Evolutionary conservation across 208 protist genomes (phyloP), one percentile per base, ranked within the genome.

Genomic region (Leishmania mexicana): DNA sequence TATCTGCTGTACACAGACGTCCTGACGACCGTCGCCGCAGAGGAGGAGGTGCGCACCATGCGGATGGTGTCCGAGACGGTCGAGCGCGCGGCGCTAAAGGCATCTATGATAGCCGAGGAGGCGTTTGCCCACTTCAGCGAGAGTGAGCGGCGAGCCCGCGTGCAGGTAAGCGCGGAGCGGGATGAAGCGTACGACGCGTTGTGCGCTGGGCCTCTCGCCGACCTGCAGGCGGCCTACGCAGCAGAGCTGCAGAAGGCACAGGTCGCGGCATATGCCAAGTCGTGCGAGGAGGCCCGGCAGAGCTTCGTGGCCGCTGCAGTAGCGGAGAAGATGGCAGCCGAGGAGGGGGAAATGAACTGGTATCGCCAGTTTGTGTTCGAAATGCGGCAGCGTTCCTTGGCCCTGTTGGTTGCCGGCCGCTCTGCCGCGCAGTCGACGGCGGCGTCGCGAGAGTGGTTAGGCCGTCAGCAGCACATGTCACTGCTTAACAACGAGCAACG

Each of bases 1-100:
- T 88, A 89, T 71, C 38, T 91, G 31, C 40, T 81, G 2, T 93
- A 85, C 78, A 76, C 83, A 5, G 85, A 93, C 35, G 57, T 93
- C 62, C 53, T 70, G 38, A 83, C 85, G 49, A 35, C 81, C 19
- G 62, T 40, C 47, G 35, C 68, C 24, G 71, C 83, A 7, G 89
- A 92, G 78, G 81, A 76, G 35, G 77, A 81, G 51, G 78, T 81
- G 51, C 86, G 89, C 4, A 11, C 7, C 49, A 65, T 40, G 53
- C 54, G 85, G 24, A 21, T 54, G 35, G 40, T 35, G 17, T 78
- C 84, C 53, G 85, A 91, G 74, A 42, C 42, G 40, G 47, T 7
- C 24, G n/a, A 53, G 53, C 83, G 65, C 35, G 15, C 35, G n/a
- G 68, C 62, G 74, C 74, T 86, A 21, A 38, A 40, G 58, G 3